Conservation (phyloP, 2,329 filamentous ascomycete genomes). For the Alternaria dauci region DNA sequence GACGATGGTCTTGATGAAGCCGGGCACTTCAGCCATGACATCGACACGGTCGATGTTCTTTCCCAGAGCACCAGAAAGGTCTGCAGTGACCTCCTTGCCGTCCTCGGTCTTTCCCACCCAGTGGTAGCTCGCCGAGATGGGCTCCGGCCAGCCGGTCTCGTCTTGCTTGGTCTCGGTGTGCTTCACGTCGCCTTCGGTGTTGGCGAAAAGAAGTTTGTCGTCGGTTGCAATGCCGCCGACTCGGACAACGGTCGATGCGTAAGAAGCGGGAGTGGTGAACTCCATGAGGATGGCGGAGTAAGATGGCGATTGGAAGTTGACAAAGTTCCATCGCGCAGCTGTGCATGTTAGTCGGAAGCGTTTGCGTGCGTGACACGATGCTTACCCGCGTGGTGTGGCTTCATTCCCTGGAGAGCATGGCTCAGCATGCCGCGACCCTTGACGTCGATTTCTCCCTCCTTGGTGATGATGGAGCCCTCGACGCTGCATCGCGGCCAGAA, state of each 20-base stretch:
- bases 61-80: constrained; percentile 73
- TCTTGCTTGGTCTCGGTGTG: constrained; percentile 78
- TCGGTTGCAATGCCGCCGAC: constrained; percentile 86
- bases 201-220: constrained; percentile 78
- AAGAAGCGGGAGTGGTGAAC: constrained; percentile 91
- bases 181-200: constrained; percentile 68
- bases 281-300: constrained; percentile 95
- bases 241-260: constrained; percentile 82
- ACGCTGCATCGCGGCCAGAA: constrained; percentile 92
- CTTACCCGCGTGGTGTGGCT: constrained; percentile 90
- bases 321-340: constrained; percentile 91
- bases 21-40: constrained; percentile 95
- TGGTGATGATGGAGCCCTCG: constrained; percentile 84
- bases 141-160: constrained; percentile 89
- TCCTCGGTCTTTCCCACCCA: constrained; percentile 84
- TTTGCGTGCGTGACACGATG: constrained; percentile 4
- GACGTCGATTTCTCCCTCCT: constrained; percentile 82
- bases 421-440: constrained; percentile 81
- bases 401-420: constrained; percentile 95
- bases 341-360: constrained; percentile 18
- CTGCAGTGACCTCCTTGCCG: constrained; percentile 74
- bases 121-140: constrained; percentile 74
- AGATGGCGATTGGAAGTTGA: constrained; percentile 85
- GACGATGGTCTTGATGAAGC: constrained; percentile 93
- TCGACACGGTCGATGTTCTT: constrained; percentile 82